A percentile compares a stretch with the other conserved stretches of the same genome.
These are phyloP conservation scores for Camellia granthamiana DNA, from an alignment of 148 eudicot species.

Conservation along the genomic window DNA sequence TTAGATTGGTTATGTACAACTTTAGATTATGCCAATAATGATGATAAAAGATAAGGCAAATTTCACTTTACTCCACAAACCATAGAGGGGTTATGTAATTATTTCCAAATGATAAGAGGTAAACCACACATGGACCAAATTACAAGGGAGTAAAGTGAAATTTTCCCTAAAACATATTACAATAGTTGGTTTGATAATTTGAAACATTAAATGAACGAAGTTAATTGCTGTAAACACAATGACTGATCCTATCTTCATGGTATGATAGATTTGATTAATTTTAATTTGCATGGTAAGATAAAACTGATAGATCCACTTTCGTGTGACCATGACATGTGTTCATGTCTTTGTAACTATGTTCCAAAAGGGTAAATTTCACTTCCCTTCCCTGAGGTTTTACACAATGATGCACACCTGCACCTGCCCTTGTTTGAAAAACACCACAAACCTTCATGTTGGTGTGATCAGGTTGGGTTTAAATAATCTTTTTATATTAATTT, in stretches of 20 bases:
- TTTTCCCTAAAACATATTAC: not conserved
- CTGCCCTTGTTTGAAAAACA: no score
- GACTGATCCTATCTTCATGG: not conserved
- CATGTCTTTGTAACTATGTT: not conserved
- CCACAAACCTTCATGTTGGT: no score
- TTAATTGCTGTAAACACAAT: not conserved
- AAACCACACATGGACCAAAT: no score
- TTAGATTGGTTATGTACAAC: not conserved
- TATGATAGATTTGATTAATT: not conserved
- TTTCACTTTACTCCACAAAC: no score
- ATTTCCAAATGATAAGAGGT: no score
- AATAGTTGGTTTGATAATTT: not conserved
- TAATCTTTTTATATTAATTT: no score
- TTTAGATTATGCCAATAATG: not conserved
- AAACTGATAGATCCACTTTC: not conserved
- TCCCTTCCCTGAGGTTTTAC: not conserved
- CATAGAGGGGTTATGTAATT: no score
- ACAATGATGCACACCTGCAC: not conserved
- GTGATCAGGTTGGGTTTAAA: no score
- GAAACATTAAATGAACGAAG: not conserved
- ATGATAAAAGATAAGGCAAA: not conserved
- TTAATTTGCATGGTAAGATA: not conserved
- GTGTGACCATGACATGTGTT: not conserved
- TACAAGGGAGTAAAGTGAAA: no score
- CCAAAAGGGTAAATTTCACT: not conserved